Percentiles rank a stretch among this genome's conserved stretches.
These are phyloP conservation scores for Penicillium hesseltinei DNA, from an alignment of 2,329 filamentous ascomycete species.

Conservation along the genomic window DNA sequence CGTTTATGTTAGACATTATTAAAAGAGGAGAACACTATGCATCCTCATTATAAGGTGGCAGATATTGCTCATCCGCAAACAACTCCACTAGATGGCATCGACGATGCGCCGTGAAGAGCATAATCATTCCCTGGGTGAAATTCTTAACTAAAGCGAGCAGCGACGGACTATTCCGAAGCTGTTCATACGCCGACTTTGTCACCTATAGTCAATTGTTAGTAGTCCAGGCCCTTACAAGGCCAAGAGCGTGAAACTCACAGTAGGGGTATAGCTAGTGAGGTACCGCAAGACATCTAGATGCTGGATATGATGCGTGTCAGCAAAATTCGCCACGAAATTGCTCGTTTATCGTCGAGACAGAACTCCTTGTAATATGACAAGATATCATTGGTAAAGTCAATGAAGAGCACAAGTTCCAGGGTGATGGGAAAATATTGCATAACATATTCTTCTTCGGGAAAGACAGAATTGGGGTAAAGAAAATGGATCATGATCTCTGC, in stretches of 20 bases:
- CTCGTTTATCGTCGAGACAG: constrained; percentile 5
- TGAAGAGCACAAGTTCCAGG: constrained; percentile 12
- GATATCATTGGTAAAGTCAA: constrained; percentile 17
- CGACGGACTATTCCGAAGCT: background rate
- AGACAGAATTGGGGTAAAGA: constrained; percentile 10
- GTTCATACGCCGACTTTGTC: constrained; percentile 4
- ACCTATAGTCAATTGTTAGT: background rate
- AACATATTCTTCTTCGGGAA: constrained; percentile 9
- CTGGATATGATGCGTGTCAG: constrained; percentile 7
- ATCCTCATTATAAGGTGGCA: constrained; percentile 6
- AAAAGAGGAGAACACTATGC: background rate
- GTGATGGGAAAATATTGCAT: constrained; percentile 12
- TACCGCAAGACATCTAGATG: constrained; percentile 14
- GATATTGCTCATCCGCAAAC: constrained; percentile 13
- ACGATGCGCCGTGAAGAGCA: constrained; percentile 13
- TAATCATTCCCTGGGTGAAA: constrained; percentile 11
- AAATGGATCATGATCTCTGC: constrained; percentile 12
- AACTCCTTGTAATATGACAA: constrained; percentile 18
- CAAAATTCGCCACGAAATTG: constrained; percentile 14
- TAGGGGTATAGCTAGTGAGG: constrained; percentile 9
- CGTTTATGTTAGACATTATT: no score
- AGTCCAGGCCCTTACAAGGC: no score
- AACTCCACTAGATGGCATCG: constrained; percentile 13
- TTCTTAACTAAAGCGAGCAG: constrained; percentile 1
- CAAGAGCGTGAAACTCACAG: background rate